Evolutionary conservation across 768 basidiomycete genomes (phyloP), one percentile per base, ranked within the genome.

Genomic region (Phlebiopsis gigantea): DNA sequence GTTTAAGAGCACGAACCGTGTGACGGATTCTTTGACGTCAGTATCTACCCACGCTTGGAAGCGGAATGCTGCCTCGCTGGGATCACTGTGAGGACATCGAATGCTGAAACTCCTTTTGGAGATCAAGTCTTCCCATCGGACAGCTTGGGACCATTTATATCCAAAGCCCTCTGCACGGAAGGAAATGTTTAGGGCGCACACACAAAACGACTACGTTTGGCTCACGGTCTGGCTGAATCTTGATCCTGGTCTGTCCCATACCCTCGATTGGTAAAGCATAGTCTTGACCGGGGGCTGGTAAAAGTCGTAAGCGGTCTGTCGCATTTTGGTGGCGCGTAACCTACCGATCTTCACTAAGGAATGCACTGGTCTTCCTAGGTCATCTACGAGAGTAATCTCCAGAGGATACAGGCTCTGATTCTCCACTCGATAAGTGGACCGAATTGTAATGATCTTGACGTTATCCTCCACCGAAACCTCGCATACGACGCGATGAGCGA

Each of bases 141-240:
- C 81, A 2, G 93, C 82, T 44, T 81, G 72, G 46, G 90, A 94
- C 95, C 95, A 98, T 65, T 84, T 87, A 72, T 97, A 98, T 19
- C 94, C 94, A 66, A 98, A 98, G 15, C 97, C 97, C 70, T 93
- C 95, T 97, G 63, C 6, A 14, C 22, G 30, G 30, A 39, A 22
- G 19, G 24, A 45, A 19, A 21, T 1, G 50, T 14, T 25, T 31
- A 8, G 15, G 24, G 1, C 8, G 26, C 17, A 21, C 6, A 2
- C 31, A 0, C 22, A 21, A 47, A 46, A 46, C 7, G 12, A 9
- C 46, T 19, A 50, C 44, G 30, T 9, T 19, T 0, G 9, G 29
- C 91, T 73, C 68, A 96, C 96, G 90, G 68, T 98, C 92, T 41
- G 97, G 97, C 64, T 97, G 87, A 22, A 99, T 73, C 60, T 87